phyloP scores from a whole-genome alignment of 1,284 basidiomycete species.

The Moniliophthora roreri region DNA sequence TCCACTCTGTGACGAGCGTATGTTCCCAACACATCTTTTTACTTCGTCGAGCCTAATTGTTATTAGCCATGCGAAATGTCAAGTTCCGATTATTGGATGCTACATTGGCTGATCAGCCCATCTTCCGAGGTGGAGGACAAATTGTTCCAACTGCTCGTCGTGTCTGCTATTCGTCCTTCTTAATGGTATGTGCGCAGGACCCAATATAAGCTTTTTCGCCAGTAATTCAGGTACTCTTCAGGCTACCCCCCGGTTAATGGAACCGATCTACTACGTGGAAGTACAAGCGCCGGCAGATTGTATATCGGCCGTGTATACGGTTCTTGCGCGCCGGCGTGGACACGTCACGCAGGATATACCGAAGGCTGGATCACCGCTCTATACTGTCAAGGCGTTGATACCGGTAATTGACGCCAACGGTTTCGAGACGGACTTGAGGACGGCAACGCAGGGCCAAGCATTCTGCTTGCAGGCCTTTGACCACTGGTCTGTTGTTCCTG shows the following conservation, averaged over 20 bases:
- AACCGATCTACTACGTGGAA: conserved; percentile 98
- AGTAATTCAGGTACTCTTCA: conserved; percentile 28
- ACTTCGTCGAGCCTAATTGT: conserved; percentile 1
- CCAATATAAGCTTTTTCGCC: background rate
- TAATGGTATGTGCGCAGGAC: conserved; percentile 66
- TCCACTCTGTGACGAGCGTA: conserved; percentile 96
- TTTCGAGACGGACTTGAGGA: conserved; percentile 97
- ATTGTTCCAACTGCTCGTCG: conserved; percentile 97
- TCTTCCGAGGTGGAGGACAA: conserved; percentile 97
- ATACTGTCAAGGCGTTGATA: conserved; percentile 96
- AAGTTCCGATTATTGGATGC: conserved; percentile 97
- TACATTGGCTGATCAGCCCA: conserved; percentile 89
- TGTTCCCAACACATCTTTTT: conserved; percentile 36
- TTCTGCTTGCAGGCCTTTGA: conserved; percentile 97
- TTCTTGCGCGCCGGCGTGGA: conserved; percentile 93
- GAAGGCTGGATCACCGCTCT: conserved; percentile 95
- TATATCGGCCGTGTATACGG: conserved; percentile 96
- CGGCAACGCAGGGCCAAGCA: conserved; percentile 96
- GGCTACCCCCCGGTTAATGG: conserved; percentile 91
- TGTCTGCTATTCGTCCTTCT: conserved; percentile 98
- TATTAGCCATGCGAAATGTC: conserved; percentile 92
- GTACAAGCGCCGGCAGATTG: conserved; percentile 98
- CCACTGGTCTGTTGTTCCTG: conserved; percentile 98
- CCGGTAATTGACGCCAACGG: conserved; percentile 99
- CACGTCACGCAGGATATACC: conserved; percentile 98